Percentiles rank a stretch among this genome's conserved stretches.
Evolutionary conservation across 2,329 filamentous ascomycete species (phyloP).

Genomic region (Fusarium sp.): DNA sequence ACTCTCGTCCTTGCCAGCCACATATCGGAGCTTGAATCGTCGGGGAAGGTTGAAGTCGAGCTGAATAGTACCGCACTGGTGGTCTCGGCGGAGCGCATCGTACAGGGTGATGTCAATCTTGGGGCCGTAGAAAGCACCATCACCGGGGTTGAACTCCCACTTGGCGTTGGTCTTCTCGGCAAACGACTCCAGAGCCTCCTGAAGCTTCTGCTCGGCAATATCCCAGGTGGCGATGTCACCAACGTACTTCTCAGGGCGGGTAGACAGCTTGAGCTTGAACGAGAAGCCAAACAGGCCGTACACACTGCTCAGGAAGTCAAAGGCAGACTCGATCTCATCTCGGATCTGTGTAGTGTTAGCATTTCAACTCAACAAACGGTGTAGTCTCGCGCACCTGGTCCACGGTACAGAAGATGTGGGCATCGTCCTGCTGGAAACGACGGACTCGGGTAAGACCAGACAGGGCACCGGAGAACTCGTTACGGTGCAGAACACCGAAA

Average conservation of each 20-base stretch:
- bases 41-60: conserved; percentile 83
- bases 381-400: conserved; percentile 46
- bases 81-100: conserved; percentile 81
- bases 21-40: conserved; percentile 55
- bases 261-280: conserved; percentile 96
- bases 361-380: neutral
- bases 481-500: conserved; percentile 94
- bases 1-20: conserved; percentile 63
- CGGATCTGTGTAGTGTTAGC: conserved; percentile 46
- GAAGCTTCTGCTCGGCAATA: conserved; percentile 83
- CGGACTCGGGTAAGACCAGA: conserved; percentile 91
- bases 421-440: conserved; percentile 95
- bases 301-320: conserved; percentile 85
- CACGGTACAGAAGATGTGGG: conserved; percentile 86
- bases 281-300: conserved; percentile 71
- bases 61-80: conserved; percentile 80
- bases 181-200: conserved; percentile 83
- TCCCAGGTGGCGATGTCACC: conserved; percentile 91
- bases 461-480: conserved; percentile 92
- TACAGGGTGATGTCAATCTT: conserved; percentile 98
- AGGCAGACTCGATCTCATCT: conserved; percentile 76
- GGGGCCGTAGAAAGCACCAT: conserved; percentile 97
- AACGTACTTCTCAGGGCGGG: conserved; percentile 87
- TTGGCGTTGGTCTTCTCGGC: conserved; percentile 66
- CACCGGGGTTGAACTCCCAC: conserved; percentile 94